Base-by-base conservation (phyloP, 2,329 filamentous ascomycete genomes). In the Cladosporium sp. region DNA sequence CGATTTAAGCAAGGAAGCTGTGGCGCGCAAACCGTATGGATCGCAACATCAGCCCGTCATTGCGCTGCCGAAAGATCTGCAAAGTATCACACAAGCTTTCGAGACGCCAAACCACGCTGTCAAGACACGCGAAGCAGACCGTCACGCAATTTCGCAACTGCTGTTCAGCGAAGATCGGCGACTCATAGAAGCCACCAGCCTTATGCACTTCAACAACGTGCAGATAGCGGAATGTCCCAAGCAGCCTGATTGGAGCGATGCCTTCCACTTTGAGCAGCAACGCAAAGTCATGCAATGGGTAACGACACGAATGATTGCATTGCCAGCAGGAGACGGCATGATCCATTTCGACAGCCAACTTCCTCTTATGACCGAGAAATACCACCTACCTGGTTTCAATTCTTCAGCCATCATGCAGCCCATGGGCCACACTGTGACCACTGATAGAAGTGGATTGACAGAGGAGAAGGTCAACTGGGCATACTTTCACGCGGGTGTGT, bases 401-500 rank as follows among this genome's bases (percentile, higher is more conserved):
- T 78, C 95, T 34, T 89, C 88, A 49, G 96, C 91, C 64, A 77
- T 93, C 8, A 91, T 98, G 75, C 93, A 90, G 65, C 93, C 95
- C 2, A 85, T 87, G 56, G 93, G 95, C 58, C 90, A 90, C 34
- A 95, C 89, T 2, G 87, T 98, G 31, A 91, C 89, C n/a, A 90
- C 93, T 6, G 93, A 98, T 65, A 89, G 92, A 63, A 78, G 80
- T 5, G 77, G 86, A 2, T 95, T 95, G 63, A 92, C 88, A 0
- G 93, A 98, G 71, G 93, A 98, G 63, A 97, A 95, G 69, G 89
- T 95, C 38, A 92, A 89, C 65, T 98, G 93, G 93, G 91, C 92
- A 0, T 98, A 96, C 71, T 98, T 98, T 71, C 93, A 98, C 67
- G 89, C 95, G 54, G 93, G 93, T 6, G 92, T 95, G 31, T 87